These are phyloP conservation scores for Quercus dentata DNA, from an alignment of 306 rosid genomes.

Conservation along the genomic window DNA sequence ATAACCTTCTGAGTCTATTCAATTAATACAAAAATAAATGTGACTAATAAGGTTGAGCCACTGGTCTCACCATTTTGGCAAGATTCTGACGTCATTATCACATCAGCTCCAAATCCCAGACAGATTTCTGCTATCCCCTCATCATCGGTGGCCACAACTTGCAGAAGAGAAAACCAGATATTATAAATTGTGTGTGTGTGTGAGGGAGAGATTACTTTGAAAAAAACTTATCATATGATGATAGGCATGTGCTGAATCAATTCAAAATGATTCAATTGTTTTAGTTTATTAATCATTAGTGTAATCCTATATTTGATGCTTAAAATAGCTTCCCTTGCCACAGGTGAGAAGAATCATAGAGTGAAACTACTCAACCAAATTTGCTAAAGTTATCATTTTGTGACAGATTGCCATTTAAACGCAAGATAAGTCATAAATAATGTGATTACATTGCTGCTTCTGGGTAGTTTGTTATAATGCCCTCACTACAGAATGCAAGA, in stretches of 20 bases:
- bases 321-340: background rate
- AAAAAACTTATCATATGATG: background rate
- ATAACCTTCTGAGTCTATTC: background rate
- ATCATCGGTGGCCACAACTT: constrained; percentile 96
- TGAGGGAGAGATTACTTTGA: background rate
- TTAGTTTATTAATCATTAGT: too few relatives aligned
- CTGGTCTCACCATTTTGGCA: constrained; percentile 64
- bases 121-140: constrained; percentile 86
- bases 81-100: constrained; percentile 88
- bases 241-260: background rate
- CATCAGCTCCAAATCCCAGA: constrained; percentile 85
- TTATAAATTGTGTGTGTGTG: background rate
- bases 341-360: background rate
- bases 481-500: too few relatives aligned
- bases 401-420: background rate
- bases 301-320: background rate
- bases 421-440: background rate
- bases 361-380: background rate
- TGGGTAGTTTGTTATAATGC: too few relatives aligned
- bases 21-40: background rate
- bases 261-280: too few relatives aligned
- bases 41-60: background rate
- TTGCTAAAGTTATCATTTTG: background rate
- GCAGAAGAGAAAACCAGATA: constrained; percentile 15
- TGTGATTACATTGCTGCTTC: background rate